Evolutionary conservation across 129 eudicot genomes (phyloP).

Genomic region (Flaveria robusta): DNA sequence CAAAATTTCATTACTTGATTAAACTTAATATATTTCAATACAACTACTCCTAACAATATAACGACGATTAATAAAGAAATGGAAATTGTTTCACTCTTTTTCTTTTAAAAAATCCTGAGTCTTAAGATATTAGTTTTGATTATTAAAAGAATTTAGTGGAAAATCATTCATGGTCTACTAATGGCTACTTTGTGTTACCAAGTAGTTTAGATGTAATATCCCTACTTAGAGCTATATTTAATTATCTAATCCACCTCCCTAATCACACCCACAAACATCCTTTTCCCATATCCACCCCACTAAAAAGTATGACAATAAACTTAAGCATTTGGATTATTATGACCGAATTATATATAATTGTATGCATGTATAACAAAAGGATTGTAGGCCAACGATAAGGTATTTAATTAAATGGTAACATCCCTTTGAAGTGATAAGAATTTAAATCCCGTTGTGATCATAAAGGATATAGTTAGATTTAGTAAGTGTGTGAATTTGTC

Average conservation of each 20-base stretch:
- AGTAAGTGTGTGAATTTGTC: too few relatives aligned
- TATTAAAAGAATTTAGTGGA: conserved; percentile 11
- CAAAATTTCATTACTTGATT: neutral
- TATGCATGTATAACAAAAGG: neutral
- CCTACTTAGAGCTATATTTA: conserved; percentile 31
- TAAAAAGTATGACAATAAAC: conserved; percentile 20
- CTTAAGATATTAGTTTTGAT: neutral
- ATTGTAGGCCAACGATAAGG: too few relatives aligned
- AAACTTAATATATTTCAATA: neutral
- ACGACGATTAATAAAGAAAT: neutral
- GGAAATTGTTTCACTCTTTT: neutral
- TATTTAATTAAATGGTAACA: too few relatives aligned
- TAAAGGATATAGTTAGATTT: too few relatives aligned
- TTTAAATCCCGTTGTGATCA: too few relatives aligned
- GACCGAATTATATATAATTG: neutral
- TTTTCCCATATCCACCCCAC: conserved; percentile 38
- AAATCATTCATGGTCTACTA: conserved; percentile 30
- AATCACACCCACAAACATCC: conserved; percentile 42
- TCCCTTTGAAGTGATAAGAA: too few relatives aligned
- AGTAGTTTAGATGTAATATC: conserved; percentile 38
- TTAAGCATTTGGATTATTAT: conserved; percentile 25
- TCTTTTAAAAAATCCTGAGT: neutral
- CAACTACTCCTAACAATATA: neutral
- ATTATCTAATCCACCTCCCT: conserved; percentile 37
- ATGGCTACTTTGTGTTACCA: conserved; percentile 23